A percentile compares a stretch with the other conserved stretches of the same genome.
These are phyloP conservation scores for Yamadazyma tumulicola DNA, from an alignment of 805 yeast genomes.

Conservation along the genomic window DNA sequence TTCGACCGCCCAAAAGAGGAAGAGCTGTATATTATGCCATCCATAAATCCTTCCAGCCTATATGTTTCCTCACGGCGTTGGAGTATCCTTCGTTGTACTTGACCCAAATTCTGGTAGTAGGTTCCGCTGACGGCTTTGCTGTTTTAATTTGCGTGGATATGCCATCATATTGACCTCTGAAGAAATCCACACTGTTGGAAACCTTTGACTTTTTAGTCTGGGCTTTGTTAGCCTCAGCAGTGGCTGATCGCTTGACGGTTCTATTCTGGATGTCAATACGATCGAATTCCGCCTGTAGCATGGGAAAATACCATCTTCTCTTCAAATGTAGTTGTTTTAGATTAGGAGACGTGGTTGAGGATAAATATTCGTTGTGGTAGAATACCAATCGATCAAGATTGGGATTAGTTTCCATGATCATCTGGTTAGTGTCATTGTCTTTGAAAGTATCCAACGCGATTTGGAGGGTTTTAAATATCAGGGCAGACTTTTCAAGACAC, in stretches of 20 bases:
- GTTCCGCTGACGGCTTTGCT: slow-evolving; percentile 20
- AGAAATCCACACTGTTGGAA: slow-evolving; percentile 35
- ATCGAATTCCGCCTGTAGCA: slow-evolving; percentile 33
- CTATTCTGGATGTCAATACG: slow-evolving; percentile 9
- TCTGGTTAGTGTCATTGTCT: slow-evolving; percentile 30
- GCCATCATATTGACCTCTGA: slow-evolving; percentile 35
- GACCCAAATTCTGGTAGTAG: slow-evolving; percentile 63
- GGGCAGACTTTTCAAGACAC: slow-evolving; percentile 34
- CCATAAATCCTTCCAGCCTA: slow-evolving; percentile 75
- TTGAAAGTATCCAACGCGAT: slow-evolving; percentile 36
- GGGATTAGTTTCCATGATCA: slow-evolving; percentile 28
- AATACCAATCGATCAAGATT: slow-evolving; percentile 31
- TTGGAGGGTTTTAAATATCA: slow-evolving; percentile 36
- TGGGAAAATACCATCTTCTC: slow-evolving; percentile 35
- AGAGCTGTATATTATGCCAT: not conserved
- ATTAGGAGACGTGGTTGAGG: slow-evolving; percentile 11
- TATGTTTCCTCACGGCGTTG: slow-evolving; percentile 82
- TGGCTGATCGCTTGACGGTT: slow-evolving; percentile 3
- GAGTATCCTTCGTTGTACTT: slow-evolving; percentile 89
- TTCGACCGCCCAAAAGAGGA: not conserved
- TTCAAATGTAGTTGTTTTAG: slow-evolving; percentile 23
- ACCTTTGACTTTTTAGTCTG: slow-evolving; percentile 21
- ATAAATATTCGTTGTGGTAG: slow-evolving; percentile 19
- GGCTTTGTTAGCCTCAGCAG: slow-evolving; percentile 7
- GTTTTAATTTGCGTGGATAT: slow-evolving; percentile 24